Base-by-base conservation (phyloP, 169 alveolate species). In the Babesia caballi region DNA sequence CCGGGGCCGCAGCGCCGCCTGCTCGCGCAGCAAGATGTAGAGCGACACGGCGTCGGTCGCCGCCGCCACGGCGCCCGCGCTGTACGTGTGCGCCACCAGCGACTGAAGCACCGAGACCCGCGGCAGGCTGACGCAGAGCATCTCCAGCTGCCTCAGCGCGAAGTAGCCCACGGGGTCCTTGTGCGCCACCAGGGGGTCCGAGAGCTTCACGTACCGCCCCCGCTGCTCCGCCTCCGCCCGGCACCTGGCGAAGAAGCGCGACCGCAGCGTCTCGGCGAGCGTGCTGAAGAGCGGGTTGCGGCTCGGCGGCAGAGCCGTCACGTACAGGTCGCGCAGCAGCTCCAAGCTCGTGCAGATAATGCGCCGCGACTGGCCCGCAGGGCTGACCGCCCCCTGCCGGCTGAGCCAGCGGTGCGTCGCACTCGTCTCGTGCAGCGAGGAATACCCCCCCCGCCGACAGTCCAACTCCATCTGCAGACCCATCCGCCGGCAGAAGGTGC, bases 91-190 rank as follows among this genome's bases (percentile, higher is more conserved):
- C 30, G 63, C 15, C 32, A 67, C 28, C 0, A 67, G 36, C 12
- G 78, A 67, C 51, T 21, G 52, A 11, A 56, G 21, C 2, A 67
- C 47, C 44, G 78, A 56, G 9, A 21, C 32, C 68, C 4, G 68
- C 7, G 78, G 78, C 0, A 67, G 46, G 12, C 21, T 44, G 0
- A 2, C 28, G 23, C 61, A 49, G 38, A 63, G 40, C 58, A 63
- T 7, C 30, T 28, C 60, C n/a, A 67, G 4, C 56, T 56, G 66
- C 6, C 41, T 27, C 68, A 30, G 7, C 35, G 78, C 66, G 30
- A 36, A 67, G 54, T 52, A 67, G 8, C 3, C 66, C 40, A 67
- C 68, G 23, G 78, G 78, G 46, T 67, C 78, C 17, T 67, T 53
- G 2, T n/a, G 9, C 42, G 15, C 54, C 8, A 19, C 4, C 32